Percentiles rank a stretch among this genome's conserved stretches.
These are phyloP conservation scores for Fusarium guadeloupense DNA, from an alignment of 2,329 filamentous ascomycete genomes.

Conservation along the genomic window DNA sequence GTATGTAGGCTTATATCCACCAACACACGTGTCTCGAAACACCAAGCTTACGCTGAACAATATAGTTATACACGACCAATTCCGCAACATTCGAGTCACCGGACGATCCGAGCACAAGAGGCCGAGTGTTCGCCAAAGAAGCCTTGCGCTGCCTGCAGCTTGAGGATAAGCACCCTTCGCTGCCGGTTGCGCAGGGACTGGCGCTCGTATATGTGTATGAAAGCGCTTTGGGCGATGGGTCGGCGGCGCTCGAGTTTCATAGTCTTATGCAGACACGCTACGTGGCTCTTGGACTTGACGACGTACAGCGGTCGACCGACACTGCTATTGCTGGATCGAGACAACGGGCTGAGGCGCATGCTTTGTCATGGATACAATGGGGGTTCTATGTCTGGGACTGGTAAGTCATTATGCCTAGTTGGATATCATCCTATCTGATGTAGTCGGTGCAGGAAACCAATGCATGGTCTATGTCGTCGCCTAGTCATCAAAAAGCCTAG, in stretches of 20 bases:
- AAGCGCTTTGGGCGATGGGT: constrained; percentile 15
- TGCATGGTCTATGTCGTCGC: constrained; percentile 24
- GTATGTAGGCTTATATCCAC: constrained; percentile 15
- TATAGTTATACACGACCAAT: constrained; percentile 16
- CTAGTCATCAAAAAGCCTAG: constrained; percentile 5
- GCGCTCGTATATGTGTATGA: constrained; percentile 26
- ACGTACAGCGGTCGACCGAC: constrained; percentile 13
- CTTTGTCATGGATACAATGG: constrained; percentile 31
- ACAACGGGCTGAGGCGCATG: constrained; percentile 21
- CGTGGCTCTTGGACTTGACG: constrained; percentile 16
- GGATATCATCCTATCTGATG: background rate
- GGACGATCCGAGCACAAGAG: constrained; percentile 10
- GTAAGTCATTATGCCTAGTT: background rate
- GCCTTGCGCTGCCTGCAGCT: constrained; percentile 8
- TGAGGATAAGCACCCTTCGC: constrained; percentile 7
- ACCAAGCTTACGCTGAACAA: background rate
- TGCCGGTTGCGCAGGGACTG: constrained; percentile 16
- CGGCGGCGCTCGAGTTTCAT: constrained; percentile 8
- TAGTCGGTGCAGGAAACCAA: constrained; percentile 18
- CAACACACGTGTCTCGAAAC: background rate
- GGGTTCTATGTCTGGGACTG: constrained; percentile 32
- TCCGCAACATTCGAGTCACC: constrained; percentile 4
- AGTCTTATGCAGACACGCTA: constrained; percentile 24
- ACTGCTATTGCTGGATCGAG: constrained; percentile 18
- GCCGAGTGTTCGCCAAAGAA: constrained; percentile 15